phyloP scores from a whole-genome alignment of 2,329 filamentous ascomycete species.

The Paracorniculantispora psalliotae region DNA sequence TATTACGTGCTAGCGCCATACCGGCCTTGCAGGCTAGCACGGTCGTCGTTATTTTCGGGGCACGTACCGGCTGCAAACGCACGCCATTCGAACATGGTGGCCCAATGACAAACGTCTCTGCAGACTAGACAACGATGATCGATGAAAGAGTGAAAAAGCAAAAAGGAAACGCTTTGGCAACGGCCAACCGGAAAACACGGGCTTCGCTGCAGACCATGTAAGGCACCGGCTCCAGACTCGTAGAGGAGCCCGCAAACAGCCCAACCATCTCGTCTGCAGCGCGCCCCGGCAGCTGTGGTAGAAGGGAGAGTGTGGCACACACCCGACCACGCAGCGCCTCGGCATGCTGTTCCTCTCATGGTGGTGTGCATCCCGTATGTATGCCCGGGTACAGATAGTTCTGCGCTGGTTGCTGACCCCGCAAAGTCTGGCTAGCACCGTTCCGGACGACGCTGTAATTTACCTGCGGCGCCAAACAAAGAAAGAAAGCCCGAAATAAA shows the following conservation, averaged over 20 bases:
- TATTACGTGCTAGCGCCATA: not conserved
- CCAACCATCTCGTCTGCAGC: conserved; percentile 10
- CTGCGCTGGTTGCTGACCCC: not conserved
- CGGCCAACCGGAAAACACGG: not conserved
- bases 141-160: not conserved
- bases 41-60: not conserved
- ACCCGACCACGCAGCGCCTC: not conserved
- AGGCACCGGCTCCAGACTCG: not conserved
- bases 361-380: not conserved
- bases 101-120: not conserved
- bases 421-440: not conserved
- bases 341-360: not conserved
- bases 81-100: not conserved
- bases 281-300: not conserved
- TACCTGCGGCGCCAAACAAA: conserved; percentile 1
- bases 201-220: not conserved
- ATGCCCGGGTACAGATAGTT: not conserved
- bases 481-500: not conserved
- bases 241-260: not conserved
- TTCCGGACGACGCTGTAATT: conserved; percentile 4
- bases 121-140: not conserved
- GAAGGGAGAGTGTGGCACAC: conserved; percentile 1
- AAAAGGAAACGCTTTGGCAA: not conserved
- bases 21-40: not conserved
- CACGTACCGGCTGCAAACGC: not conserved